These are phyloP conservation scores for Geranium incanum DNA, from an alignment of 441 rosid species.

Conservation along the genomic window DNA sequence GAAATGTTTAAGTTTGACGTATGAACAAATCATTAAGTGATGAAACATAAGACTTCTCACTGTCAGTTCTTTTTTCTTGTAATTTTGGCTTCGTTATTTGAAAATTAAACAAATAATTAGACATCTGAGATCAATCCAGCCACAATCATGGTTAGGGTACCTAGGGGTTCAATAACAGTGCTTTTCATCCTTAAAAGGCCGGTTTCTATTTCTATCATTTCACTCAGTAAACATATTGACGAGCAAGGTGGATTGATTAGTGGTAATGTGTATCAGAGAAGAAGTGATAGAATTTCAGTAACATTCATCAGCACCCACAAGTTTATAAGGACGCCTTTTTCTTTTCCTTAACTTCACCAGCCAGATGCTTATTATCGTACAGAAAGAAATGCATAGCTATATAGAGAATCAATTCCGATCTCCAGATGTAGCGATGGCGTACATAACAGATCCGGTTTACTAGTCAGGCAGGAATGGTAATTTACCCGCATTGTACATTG, in stretches of 20 bases:
- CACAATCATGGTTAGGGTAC: neutral
- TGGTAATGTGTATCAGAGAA: neutral
- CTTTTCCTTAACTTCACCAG: neutral
- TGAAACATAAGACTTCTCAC: neutral
- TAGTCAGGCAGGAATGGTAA: conserved; percentile 71
- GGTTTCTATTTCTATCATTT: neutral
- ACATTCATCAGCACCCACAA: conserved; percentile 6
- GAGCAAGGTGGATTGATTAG: neutral
- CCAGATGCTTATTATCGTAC: conserved; percentile 6
- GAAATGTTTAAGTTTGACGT: neutral
- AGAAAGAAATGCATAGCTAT: conserved; percentile 1
- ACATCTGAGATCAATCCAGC: neutral
- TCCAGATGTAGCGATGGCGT: neutral
- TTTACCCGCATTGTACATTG: conserved; percentile 35
- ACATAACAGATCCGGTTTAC: conserved; percentile 3
- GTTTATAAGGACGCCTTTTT: neutral
- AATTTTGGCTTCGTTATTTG: neutral
- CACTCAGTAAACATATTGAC: neutral
- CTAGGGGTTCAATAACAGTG: neutral
- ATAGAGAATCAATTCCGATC: neutral
- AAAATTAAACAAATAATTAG: neutral
- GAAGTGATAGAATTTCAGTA: neutral
- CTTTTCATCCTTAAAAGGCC: neutral
- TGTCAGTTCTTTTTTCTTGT: neutral
- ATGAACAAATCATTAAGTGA: neutral